phyloP scores from a whole-genome alignment of 1,284 basidiomycete genomes.

The Microbotryum intermedium region DNA sequence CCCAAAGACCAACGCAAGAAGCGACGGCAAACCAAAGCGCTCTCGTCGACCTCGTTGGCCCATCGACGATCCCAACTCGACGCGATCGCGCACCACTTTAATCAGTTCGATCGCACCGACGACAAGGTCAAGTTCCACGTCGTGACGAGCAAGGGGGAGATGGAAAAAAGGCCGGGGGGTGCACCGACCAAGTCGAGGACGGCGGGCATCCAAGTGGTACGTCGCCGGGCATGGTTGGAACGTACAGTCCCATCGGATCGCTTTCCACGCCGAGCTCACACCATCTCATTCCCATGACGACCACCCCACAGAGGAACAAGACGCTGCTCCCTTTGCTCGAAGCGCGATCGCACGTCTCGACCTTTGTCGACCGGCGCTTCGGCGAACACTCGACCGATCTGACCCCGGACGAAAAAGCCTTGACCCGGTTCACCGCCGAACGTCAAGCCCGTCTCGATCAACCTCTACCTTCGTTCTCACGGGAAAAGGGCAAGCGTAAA shows the following conservation, averaged over 20 bases:
- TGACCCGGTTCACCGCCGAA: constrained; percentile 91
- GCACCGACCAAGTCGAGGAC: constrained; percentile 78
- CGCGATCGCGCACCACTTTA: constrained; percentile 74
- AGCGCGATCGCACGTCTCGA: constrained; percentile 70
- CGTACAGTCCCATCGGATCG: neutral
- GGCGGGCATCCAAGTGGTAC: constrained; percentile 78
- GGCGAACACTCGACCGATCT: constrained; percentile 89
- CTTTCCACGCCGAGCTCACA: neutral
- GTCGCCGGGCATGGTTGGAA: constrained; percentile 30
- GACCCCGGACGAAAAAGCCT: constrained; percentile 90
- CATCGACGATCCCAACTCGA: constrained; percentile 51
- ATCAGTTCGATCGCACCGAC: constrained; percentile 87
- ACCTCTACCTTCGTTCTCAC: neutral
- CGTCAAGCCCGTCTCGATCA: constrained; percentile 50
- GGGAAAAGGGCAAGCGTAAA: constrained; percentile 50
- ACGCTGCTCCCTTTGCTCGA: constrained; percentile 73
- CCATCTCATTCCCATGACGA: neutral
- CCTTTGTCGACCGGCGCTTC: constrained; percentile 87
- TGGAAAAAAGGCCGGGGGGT: constrained; percentile 71
- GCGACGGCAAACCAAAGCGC: constrained; percentile 37
- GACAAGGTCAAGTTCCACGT: constrained; percentile 49
- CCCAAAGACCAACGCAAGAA: constrained; percentile 57
- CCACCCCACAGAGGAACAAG: constrained; percentile 42
- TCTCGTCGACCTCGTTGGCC: constrained; percentile 36
- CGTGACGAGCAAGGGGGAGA: constrained; percentile 58